A percentile compares a stretch with the other conserved stretches of the same genome.
Evolutionary conservation across 2,329 filamentous ascomycete species (phyloP).

Genomic region (Venturia asperata): DNA sequence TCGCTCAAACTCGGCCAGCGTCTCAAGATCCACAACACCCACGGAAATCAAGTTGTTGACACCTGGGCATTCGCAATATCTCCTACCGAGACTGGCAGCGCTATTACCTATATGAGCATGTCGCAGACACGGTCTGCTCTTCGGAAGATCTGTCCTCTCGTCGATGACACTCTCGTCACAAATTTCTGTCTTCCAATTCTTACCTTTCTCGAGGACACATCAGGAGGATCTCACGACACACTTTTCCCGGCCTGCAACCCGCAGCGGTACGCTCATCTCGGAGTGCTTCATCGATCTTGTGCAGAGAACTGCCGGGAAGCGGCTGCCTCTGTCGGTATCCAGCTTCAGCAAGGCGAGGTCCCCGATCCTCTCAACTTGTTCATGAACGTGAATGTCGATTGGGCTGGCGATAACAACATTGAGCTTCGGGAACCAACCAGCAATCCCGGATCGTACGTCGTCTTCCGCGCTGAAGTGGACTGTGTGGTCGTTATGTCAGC

Average conservation of each 20-base stretch:
- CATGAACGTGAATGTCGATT: slow-evolving; percentile 38
- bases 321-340: slow-evolving; percentile 25
- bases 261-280: slow-evolving; percentile 29
- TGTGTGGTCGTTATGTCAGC: slow-evolving; percentile 37
- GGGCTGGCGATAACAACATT: slow-evolving; percentile 31
- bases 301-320: slow-evolving; percentile 21
- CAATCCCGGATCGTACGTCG: slow-evolving; percentile 32
- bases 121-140: slow-evolving; percentile 34
- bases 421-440: slow-evolving; percentile 27
- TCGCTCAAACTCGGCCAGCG: slow-evolving; percentile 33
- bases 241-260: slow-evolving; percentile 38
- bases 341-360: slow-evolving; percentile 28
- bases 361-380: slow-evolving; percentile 40
- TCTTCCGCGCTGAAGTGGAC: slow-evolving; percentile 32
- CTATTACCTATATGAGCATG: slow-evolving; percentile 31
- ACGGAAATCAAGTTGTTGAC: slow-evolving; percentile 45
- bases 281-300: background rate
- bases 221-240: slow-evolving; percentile 35
- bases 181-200: slow-evolving; percentile 34
- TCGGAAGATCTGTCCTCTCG: slow-evolving; percentile 26
- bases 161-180: slow-evolving; percentile 33
- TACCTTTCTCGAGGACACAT: slow-evolving; percentile 34
- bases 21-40: slow-evolving; percentile 42
- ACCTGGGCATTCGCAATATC: slow-evolving; percentile 38
- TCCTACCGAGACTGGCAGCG: slow-evolving; percentile 22